phyloP scores from a whole-genome alignment of 768 basidiomycete genomes.

The Tulasnella sp. region DNA sequence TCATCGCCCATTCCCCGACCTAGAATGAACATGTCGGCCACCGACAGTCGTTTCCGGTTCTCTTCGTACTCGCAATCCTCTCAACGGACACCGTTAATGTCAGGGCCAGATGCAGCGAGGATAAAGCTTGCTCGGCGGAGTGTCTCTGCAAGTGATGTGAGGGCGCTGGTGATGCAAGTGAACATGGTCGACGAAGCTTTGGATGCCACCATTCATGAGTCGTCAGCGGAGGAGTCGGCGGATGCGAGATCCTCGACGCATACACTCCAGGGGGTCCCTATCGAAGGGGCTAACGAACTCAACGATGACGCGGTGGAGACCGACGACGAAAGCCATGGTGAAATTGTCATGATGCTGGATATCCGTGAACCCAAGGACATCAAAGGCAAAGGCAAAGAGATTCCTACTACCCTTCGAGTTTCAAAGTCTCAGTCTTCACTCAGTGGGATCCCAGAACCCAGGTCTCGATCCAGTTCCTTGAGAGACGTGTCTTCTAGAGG shows the following conservation, averaged over 20 bases:
- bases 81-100: too few species aligned
- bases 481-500: too few species aligned
- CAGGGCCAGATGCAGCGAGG: too few species aligned
- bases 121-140: slow-evolving; percentile 1
- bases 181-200: too few species aligned
- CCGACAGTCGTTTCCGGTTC: too few species aligned
- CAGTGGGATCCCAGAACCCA: too few species aligned
- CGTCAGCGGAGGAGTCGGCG: not conserved
- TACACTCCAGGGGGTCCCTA: too few species aligned
- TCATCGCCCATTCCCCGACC: too few species aligned
- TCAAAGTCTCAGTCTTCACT: too few species aligned
- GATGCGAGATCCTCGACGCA: not conserved
- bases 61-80: too few species aligned
- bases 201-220: not conserved
- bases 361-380: not conserved
- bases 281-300: not conserved
- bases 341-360: not conserved
- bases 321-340: not conserved
- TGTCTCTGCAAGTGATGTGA: not conserved
- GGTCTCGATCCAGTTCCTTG: too few species aligned
- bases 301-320: not conserved
- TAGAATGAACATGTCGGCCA: too few species aligned
- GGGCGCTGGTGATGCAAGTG: not conserved
- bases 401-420: not conserved
- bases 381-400: not conserved